Base-by-base conservation (phyloP, 2,329 filamentous ascomycete genomes). In the Fusarium anguioides region DNA sequence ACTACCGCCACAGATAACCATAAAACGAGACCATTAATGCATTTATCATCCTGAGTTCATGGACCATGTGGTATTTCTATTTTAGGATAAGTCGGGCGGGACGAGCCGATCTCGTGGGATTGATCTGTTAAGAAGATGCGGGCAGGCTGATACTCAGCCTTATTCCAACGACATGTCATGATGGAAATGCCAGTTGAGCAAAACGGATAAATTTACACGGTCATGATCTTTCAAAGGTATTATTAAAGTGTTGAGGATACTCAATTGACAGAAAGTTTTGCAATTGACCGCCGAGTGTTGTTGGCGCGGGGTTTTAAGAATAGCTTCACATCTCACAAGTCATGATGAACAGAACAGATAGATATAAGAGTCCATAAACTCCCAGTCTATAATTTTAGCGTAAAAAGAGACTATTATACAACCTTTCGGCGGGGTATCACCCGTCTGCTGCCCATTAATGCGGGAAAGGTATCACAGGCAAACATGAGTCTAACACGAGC, bases 341-440 rank as follows among this genome's bases (percentile, higher is more conserved):
- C 29, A 39, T 33, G 37, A 50, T 49, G 10, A 57, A 36, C 15
- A 24, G 31, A 18, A 35, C 18, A 45, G 23, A 15, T 50, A 42
- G 39, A 44, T 50, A 58, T 24, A 61, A 66, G 64, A 66, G 64
- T 66, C 51, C 61, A 64, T 47, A 66, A 64, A 58, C 58, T 56
- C 61, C 66, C 53, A 68, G 68, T 70, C 68, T 70, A 70, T 70
- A 49, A 68, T 70, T 70, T 57, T 41, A 69, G 64, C 68, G 67
- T 68, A 68, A 69, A 71, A 68, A 68, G 50, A 57, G 64, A 71
- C 68, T 71, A 71, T 70, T 71, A 71, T 71, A 71, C 68, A 71
- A 70, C 65, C 68, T 57, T 70, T 69, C 58, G 59, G 58, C 45
- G 57, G 62, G 68, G 64, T 69, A 53, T 57, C 62, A 66, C 68